Evolutionary conservation across 495 filamentous ascomycete genomes (phyloP).

Genomic region (Ascodesmis nigricans): DNA sequence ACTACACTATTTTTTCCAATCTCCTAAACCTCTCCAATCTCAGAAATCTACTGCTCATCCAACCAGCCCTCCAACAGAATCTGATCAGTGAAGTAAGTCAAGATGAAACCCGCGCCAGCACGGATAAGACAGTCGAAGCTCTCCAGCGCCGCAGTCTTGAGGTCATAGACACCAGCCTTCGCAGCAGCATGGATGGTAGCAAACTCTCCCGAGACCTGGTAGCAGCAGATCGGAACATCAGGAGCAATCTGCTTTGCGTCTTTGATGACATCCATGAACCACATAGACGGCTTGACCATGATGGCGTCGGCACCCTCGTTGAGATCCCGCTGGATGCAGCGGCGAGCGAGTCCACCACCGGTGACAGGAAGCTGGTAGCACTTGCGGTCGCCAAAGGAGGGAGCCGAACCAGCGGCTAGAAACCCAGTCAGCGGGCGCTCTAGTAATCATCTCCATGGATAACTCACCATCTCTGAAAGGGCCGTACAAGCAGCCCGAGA

Average conservation of each 20-base stretch:
- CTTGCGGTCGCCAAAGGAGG: conserved; percentile 79
- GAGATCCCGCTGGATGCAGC: conserved; percentile 78
- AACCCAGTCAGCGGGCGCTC: no score
- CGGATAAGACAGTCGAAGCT: conserved; percentile 77
- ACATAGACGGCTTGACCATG: conserved; percentile 93
- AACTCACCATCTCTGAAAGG: conserved; percentile 57
- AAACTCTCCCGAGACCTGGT: conserved; percentile 91
- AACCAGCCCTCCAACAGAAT: conserved; percentile 35
- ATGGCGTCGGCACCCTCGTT: conserved; percentile 89
- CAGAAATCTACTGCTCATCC: conserved; percentile 10
- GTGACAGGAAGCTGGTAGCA: conserved; percentile 93
- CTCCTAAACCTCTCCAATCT: background rate
- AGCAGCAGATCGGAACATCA: conserved; percentile 79
- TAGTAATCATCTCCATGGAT: no score
- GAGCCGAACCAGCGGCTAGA: conserved; percentile 61
- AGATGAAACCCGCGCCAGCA: conserved; percentile 74
- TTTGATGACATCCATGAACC: conserved; percentile 86
- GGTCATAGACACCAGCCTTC: conserved; percentile 90
- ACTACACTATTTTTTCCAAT: no score
- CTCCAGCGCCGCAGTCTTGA: conserved; percentile 90
- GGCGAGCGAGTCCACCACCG: conserved; percentile 75
- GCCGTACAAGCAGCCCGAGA: conserved; percentile 86
- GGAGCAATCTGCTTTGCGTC: conserved; percentile 84
- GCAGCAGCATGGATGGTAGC: conserved; percentile 95
- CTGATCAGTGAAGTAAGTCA: conserved; percentile 86